A percentile compares a stretch with the other conserved stretches of the same genome.
These are phyloP conservation scores for Mycogone perniciosa DNA, from an alignment of 2,329 filamentous ascomycete genomes.

Conservation along the genomic window DNA sequence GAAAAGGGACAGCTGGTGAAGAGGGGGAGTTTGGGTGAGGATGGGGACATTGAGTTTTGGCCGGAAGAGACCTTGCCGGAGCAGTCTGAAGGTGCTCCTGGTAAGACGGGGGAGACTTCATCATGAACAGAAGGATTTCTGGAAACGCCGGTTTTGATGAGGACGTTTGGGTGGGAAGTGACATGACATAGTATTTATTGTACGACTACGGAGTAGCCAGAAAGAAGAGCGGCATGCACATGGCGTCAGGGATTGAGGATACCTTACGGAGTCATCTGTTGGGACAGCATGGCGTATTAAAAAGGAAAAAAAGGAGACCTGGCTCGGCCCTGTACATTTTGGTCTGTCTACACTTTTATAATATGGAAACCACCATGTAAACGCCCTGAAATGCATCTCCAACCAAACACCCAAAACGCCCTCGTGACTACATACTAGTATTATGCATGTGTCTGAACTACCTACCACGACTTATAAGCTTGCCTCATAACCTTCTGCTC, in stretches of 20 bases:
- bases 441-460: neutral
- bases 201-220: conserved; percentile 4
- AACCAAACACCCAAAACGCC: conserved; percentile 13
- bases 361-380: neutral
- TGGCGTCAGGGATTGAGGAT: conserved; percentile 9
- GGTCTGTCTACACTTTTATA: conserved; percentile 3
- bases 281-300: neutral
- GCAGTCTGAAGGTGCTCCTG: conserved; percentile 16
- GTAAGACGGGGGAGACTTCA: conserved; percentile 2
- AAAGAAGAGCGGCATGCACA: neutral
- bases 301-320: neutral
- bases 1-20: conserved; percentile 70
- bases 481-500: conserved; percentile 67
- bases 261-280: neutral
- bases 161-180: neutral
- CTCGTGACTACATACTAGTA: conserved; percentile 2
- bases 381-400: conserved; percentile 6
- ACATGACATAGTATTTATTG: neutral
- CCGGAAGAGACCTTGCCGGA: conserved; percentile 51
- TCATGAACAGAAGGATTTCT: neutral
- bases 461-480: conserved; percentile 52
- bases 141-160: neutral
- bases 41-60: conserved; percentile 92
- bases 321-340: neutral
- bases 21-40: conserved; percentile 62